Evolutionary conservation across 2,329 filamentous ascomycete genomes (phyloP).

Genomic region (Fusarium drepaniforme): DNA sequence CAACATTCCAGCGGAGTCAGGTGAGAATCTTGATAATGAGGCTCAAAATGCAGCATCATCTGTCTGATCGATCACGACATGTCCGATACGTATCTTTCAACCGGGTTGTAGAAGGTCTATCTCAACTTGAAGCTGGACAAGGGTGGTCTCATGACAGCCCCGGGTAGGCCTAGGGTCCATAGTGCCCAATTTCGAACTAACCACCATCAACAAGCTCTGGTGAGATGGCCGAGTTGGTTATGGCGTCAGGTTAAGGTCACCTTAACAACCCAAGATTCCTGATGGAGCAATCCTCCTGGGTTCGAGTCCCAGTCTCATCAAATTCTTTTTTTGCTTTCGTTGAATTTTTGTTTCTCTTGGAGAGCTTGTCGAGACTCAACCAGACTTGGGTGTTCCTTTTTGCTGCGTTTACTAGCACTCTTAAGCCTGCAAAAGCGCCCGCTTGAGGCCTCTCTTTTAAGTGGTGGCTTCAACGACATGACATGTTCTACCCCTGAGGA

Average conservation of each 20-base stretch:
- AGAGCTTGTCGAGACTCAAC: neutral
- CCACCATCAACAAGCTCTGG: slow-evolving; percentile 15
- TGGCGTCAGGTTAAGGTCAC: slow-evolving; percentile 46
- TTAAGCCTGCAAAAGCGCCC: too few relatives aligned
- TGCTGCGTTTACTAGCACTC: neutral
- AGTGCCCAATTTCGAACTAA: neutral
- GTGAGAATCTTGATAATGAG: slow-evolving; percentile 1
- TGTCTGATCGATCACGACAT: neutral
- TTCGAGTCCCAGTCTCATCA: slow-evolving; percentile 47
- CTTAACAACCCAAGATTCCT: slow-evolving; percentile 44
- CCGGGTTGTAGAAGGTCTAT: neutral
- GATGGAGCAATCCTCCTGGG: slow-evolving; percentile 47
- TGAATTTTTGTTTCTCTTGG: neutral
- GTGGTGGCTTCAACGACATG: neutral
- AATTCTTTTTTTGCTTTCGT: slow-evolving; percentile 8
- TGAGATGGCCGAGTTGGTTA: slow-evolving; percentile 48
- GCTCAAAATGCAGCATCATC: neutral
- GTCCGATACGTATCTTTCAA: neutral
- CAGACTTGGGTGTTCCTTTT: neutral
- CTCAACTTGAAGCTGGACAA: neutral
- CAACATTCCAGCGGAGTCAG: neutral
- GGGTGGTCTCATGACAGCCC: neutral
- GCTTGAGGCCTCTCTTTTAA: neutral
- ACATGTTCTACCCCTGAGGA: neutral
- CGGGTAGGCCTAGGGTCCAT: neutral